Evolutionary conservation across 2,329 filamentous ascomycete genomes (phyloP).

Genomic region (Xylaria sp.): DNA sequence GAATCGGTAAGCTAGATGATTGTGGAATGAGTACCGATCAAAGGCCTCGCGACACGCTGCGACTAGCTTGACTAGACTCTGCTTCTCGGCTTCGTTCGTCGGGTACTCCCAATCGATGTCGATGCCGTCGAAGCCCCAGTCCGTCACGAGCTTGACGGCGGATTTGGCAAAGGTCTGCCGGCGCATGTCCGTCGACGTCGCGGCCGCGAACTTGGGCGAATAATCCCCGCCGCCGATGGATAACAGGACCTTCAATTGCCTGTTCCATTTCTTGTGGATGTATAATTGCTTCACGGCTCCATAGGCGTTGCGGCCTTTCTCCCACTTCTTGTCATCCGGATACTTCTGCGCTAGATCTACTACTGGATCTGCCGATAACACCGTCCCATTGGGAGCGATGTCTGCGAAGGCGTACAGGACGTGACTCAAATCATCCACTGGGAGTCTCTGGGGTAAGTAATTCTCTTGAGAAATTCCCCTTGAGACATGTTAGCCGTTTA

Average conservation of each 20-base stretch:
- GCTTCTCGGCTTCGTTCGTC: constrained; percentile 52
- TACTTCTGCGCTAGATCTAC: constrained; percentile 77
- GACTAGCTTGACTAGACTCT: constrained; percentile 57
- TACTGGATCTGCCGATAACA: constrained; percentile 69
- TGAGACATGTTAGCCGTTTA: constrained; percentile 11
- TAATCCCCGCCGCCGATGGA: constrained; percentile 87
- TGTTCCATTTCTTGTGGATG: constrained; percentile 78
- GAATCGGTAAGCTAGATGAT: constrained; percentile 57
- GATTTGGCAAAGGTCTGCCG: constrained; percentile 74
- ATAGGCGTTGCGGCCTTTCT: constrained; percentile 70
- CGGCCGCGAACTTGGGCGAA: constrained; percentile 73
- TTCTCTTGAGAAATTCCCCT: constrained; percentile 61
- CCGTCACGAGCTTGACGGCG: constrained; percentile 75
- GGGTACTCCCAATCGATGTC: constrained; percentile 70
- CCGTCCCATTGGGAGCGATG: constrained; percentile 58
- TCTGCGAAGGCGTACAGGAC: constrained; percentile 71
- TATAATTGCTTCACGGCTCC: constrained; percentile 83
- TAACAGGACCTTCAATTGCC: constrained; percentile 81
- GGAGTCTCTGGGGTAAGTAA: constrained; percentile 74
- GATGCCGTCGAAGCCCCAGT: constrained; percentile 70
- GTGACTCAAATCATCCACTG: constrained; percentile 76
- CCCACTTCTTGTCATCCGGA: constrained; percentile 68
- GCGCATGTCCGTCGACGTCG: constrained; percentile 70
- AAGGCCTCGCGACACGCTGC: constrained; percentile 55
- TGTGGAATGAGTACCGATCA: constrained; percentile 46